phyloP scores from a whole-genome alignment of 163 green algal genomes.

The Picocystis sp. region DNA sequence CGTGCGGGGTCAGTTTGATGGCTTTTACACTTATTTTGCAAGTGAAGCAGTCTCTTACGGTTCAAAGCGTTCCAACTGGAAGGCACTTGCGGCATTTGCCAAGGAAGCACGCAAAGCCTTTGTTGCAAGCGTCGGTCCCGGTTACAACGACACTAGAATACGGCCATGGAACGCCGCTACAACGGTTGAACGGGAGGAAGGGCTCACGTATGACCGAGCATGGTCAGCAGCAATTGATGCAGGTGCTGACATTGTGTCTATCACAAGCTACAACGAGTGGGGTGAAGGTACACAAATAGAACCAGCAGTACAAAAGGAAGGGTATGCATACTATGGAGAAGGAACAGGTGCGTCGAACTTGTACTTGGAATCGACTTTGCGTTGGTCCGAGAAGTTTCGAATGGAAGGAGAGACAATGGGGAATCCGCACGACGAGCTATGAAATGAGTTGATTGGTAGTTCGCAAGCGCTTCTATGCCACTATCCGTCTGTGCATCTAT shows the following conservation, averaged over 20 bases:
- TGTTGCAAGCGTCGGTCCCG: slow-evolving; percentile 7
- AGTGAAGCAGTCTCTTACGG: slow-evolving; percentile 18
- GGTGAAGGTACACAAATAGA: slow-evolving; percentile 33
- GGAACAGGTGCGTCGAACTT: too few species aligned
- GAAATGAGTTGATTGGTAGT: too few species aligned
- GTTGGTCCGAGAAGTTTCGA: too few species aligned
- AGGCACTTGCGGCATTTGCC: slow-evolving; percentile 2
- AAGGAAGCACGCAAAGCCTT: slow-evolving; percentile 9
- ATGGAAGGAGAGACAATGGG: too few species aligned
- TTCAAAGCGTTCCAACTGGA: slow-evolving; percentile 20
- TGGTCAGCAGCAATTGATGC: slow-evolving; percentile 11
- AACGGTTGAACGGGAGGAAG: slow-evolving; percentile 10
- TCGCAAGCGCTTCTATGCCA: too few species aligned
- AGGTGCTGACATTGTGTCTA: slow-evolving; percentile 14
- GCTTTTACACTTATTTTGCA: slow-evolving; percentile 34
- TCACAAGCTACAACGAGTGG: slow-evolving; percentile 36
- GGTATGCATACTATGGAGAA: too few species aligned
- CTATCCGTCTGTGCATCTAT: too few species aligned
- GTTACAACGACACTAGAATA: slow-evolving; percentile 25
- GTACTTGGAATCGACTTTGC: too few species aligned
- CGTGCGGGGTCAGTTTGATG: slow-evolving; percentile 17
- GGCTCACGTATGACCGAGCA: slow-evolving; percentile 13
- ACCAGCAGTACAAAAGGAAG: slow-evolving; percentile 9
- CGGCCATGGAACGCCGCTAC: slow-evolving; percentile 25
- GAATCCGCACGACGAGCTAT: too few species aligned